Evolutionary conservation across 75 land plant species (phyloP).

Genomic region (Sequoia sempervirens): DNA sequence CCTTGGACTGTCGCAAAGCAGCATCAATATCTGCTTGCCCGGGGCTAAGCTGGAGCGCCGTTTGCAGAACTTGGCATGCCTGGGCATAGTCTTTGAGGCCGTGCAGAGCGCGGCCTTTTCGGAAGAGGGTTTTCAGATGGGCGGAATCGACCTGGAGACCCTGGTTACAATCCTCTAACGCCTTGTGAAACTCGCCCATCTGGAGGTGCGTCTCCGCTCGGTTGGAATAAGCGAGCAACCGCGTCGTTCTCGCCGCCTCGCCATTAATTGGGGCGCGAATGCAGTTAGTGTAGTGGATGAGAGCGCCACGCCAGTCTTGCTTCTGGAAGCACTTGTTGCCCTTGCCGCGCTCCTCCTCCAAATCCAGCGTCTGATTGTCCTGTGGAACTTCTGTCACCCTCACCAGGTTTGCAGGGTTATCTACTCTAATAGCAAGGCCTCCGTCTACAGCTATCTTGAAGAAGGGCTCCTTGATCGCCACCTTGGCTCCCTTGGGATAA

Average conservation of each 20-base stretch:
- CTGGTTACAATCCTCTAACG: slow-evolving; percentile 16
- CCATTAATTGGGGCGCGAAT: background rate
- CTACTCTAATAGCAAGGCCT: too few species aligned
- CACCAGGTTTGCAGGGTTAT: too few species aligned
- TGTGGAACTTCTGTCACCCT: too few species aligned
- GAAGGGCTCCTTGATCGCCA: too few species aligned
- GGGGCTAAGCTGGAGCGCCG: background rate
- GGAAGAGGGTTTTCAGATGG: slow-evolving; percentile 23
- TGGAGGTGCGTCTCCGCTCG: slow-evolving; percentile 27
- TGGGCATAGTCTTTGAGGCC: slow-evolving; percentile 16
- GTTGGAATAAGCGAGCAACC: slow-evolving; percentile 30
- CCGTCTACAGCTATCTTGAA: too few species aligned
- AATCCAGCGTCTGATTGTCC: background rate
- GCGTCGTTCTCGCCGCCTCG: too few species aligned
- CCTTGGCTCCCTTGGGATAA: too few species aligned
- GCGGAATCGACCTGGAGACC: slow-evolving; percentile 19
- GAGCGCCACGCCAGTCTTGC: background rate
- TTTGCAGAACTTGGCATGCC: background rate
- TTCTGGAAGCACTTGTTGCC: background rate
- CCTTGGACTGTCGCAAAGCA: background rate
- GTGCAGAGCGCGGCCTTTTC: slow-evolving; percentile 30
- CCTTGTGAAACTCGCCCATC: slow-evolving; percentile 6
- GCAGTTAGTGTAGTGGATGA: background rate
- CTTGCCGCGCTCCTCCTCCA: background rate
- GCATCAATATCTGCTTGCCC: slow-evolving; percentile 11